These are phyloP conservation scores for Rubia peregrina DNA, from an alignment of 305 asterid genomes.

Conservation along the genomic window DNA sequence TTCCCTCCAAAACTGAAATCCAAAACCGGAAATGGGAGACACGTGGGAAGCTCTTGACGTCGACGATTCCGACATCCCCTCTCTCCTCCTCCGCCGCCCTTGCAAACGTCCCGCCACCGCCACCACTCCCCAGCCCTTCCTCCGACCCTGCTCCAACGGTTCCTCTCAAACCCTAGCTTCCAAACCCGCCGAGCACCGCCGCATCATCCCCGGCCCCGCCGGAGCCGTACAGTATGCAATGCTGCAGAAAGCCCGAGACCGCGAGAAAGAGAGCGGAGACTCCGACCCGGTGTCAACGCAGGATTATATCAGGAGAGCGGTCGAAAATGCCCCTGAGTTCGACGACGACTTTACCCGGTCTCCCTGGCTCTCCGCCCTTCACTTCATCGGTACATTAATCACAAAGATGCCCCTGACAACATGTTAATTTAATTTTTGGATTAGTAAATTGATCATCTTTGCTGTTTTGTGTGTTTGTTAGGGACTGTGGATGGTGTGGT, in stretches of 20 bases:
- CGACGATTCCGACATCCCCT: slow-evolving; percentile 83
- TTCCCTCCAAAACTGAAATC: slow-evolving; percentile 46
- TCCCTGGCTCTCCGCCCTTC: slow-evolving; percentile 72
- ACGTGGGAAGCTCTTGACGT: slow-evolving; percentile 72
- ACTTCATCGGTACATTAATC: slow-evolving; percentile 42
- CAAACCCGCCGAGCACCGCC: slow-evolving; percentile 18
- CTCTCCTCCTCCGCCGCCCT: slow-evolving; percentile 84
- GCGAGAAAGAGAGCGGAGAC: slow-evolving; percentile 21
- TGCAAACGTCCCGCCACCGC: slow-evolving; percentile 44
- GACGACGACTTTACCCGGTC: slow-evolving; percentile 55
- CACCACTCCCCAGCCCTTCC: slow-evolving; percentile 15
- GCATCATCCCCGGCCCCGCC: slow-evolving; percentile 84
- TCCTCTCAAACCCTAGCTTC: slow-evolving; percentile 13
- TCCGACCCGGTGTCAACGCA: slow-evolving; percentile 43
- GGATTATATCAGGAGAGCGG: slow-evolving; percentile 61
- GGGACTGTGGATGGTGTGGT: slow-evolving; percentile 45
- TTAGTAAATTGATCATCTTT: background rate
- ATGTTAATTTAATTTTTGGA: background rate
- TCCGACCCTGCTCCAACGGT: slow-evolving; percentile 13
- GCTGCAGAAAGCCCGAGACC: slow-evolving; percentile 46
- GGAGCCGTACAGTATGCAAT: slow-evolving; percentile 70
- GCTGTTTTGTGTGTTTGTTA: slow-evolving; percentile 12
- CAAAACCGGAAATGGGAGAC: slow-evolving; percentile 27
- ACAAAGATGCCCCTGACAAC: background rate
- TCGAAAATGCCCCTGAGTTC: slow-evolving; percentile 53